Conservation (phyloP, 2,329 filamentous ascomycete genomes). For the Cladosporium sp. region DNA sequence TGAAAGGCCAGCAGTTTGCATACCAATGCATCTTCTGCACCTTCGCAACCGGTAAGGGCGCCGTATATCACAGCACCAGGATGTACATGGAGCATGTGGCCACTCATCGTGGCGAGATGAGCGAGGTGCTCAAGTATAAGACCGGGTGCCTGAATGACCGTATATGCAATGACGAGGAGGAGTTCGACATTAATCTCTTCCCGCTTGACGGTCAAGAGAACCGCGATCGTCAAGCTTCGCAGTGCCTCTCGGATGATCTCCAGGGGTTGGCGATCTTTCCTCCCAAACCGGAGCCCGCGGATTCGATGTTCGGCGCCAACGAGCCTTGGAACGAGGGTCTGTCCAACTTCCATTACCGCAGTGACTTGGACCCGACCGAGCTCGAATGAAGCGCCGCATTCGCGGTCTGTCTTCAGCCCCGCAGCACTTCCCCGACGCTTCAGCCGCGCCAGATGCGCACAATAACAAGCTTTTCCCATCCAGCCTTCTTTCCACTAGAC, state of each 20-base stretch:
- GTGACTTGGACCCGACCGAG: constrained; percentile 21
- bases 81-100: constrained; percentile 41
- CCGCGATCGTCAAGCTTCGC: constrained; percentile 8
- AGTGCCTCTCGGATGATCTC: constrained; percentile 21
- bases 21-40: constrained; percentile 46
- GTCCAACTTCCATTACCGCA: constrained; percentile 27
- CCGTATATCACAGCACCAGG: constrained; percentile 35
- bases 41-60: constrained; percentile 31
- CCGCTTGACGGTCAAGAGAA: constrained; percentile 19
- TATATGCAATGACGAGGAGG: constrained; percentile 34
- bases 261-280: constrained; percentile 13
- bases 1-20: constrained; percentile 24
- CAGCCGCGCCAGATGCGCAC: constrained; percentile 67
- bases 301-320: constrained; percentile 22
- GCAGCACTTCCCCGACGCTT: neutral
- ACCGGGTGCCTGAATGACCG: constrained; percentile 40
- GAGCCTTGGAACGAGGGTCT: constrained; percentile 30
- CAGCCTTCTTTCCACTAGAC: constrained; percentile 76
- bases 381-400: constrained; percentile 15
- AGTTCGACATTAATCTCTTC: constrained; percentile 44
- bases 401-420: neutral
- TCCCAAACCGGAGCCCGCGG: constrained; percentile 17
- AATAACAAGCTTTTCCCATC: constrained; percentile 91
- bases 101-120: constrained; percentile 31
- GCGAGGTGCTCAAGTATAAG: constrained; percentile 34